Conservation (phyloP, 306 rosid species). For the Sphenostylis stenocarpa region DNA sequence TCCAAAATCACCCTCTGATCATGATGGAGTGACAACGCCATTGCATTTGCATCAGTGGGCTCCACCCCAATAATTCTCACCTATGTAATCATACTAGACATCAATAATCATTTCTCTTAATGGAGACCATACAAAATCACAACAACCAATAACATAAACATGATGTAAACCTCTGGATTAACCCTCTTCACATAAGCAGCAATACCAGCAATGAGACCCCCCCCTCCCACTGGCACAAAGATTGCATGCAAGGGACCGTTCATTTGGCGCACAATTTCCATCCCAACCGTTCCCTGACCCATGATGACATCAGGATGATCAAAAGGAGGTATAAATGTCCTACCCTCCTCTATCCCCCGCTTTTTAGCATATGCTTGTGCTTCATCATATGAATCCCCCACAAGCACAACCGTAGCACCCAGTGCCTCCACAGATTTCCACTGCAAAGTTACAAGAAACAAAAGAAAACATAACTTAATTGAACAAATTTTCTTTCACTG, state of each 20-base stretch:
- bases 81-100: constrained; percentile 39
- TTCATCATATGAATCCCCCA: constrained; percentile 93
- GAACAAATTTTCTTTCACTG: background rate
- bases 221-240: constrained; percentile 98
- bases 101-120: constrained; percentile 6
- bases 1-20: constrained; percentile 82
- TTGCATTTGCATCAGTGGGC: constrained; percentile 90
- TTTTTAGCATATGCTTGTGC: constrained; percentile 93
- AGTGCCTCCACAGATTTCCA: constrained; percentile 85
- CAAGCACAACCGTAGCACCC: constrained; percentile 83
- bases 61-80: constrained; percentile 95
- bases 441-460: constrained; percentile 39
- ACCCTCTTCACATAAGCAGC: constrained; percentile 97
- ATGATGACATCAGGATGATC: constrained; percentile 94
- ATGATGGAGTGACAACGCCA: constrained; percentile 89
- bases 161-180: constrained; percentile 68
- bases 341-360: constrained; percentile 64
- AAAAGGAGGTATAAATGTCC: constrained; percentile 83
- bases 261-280: constrained; percentile 86
- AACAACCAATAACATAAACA: constrained; percentile 2
- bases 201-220: constrained; percentile 95
- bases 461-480: constrained; percentile 3
- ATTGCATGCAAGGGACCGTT: constrained; percentile 72
- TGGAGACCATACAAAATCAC: background rate
- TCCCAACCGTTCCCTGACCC: constrained; percentile 97